Percentiles rank a stretch among this genome's conserved stretches.
phyloP scores from a whole-genome alignment of 2,329 filamentous ascomycete species.

The Apiospora arundinis region DNA sequence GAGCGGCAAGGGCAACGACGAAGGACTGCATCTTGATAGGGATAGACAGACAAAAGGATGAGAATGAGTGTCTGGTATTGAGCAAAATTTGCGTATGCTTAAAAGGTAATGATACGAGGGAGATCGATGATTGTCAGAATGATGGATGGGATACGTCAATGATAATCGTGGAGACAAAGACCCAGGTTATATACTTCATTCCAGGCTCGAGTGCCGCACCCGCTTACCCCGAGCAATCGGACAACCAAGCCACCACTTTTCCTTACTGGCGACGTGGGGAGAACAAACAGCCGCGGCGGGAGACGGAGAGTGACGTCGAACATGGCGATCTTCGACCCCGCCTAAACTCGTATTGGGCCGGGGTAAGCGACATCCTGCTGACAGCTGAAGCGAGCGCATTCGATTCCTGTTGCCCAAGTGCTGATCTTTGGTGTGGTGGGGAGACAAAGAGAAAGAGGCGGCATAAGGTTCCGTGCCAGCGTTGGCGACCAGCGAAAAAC shows the following conservation, averaged over 20 bases:
- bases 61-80: not conserved
- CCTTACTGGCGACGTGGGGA: not conserved
- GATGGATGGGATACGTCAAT: conserved; percentile 4
- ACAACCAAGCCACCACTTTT: not conserved
- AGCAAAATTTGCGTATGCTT: not conserved
- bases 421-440: not conserved
- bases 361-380: not conserved
- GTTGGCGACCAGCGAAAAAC: not conserved
- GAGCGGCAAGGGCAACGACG: conserved; percentile 34
- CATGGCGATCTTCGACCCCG: not conserved
- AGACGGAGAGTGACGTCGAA: conserved; percentile 12
- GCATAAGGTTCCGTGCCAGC: conserved; percentile 6
- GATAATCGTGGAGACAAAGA: not conserved
- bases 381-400: not conserved
- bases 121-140: not conserved
- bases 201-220: not conserved
- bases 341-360: not conserved
- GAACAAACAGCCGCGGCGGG: conserved; percentile 1
- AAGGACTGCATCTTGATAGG: conserved; percentile 35
- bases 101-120: not conserved
- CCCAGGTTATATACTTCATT: not conserved
- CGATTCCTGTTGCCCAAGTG: not conserved
- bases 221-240: not conserved
- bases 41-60: not conserved
- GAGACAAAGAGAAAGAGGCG: not conserved